Evolutionary conservation across 768 basidiomycete species (phyloP).

Genomic region (Dioszegia hungarica): DNA sequence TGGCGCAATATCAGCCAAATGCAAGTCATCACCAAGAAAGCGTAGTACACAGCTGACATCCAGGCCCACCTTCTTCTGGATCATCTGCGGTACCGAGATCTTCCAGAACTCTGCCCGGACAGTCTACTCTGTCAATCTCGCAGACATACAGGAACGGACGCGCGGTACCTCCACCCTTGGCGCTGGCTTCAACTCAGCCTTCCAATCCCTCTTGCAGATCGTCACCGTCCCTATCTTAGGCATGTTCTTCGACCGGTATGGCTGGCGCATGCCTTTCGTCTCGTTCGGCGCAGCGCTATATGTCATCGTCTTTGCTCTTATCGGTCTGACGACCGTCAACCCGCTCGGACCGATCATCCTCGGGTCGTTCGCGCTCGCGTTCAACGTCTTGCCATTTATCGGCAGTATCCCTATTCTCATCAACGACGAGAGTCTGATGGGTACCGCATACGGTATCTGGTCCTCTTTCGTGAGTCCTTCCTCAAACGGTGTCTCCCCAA

Average conservation of each 20-base stretch:
- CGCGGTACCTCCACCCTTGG: conserved; percentile 38
- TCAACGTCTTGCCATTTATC: conserved; percentile 43
- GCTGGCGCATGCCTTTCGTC: conserved; percentile 41
- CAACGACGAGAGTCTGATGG: conserved; percentile 32
- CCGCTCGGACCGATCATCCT: conserved; percentile 42
- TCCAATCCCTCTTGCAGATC: conserved; percentile 43
- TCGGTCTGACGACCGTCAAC: conserved; percentile 43
- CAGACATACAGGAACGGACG: conserved; percentile 42
- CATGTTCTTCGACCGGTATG: conserved; percentile 42
- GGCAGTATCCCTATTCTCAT: conserved; percentile 41
- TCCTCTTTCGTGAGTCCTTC: conserved; percentile 34
- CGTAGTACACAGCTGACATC: background rate
- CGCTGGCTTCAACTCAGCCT: conserved; percentile 44
- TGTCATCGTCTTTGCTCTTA: conserved; percentile 39
- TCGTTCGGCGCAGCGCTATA: conserved; percentile 39
- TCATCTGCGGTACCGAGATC: conserved; percentile 34
- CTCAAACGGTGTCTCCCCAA: background rate
- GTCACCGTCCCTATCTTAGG: conserved; percentile 42
- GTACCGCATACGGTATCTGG: conserved; percentile 44
- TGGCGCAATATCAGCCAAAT: conserved; percentile 15
- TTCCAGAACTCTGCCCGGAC: conserved; percentile 38
- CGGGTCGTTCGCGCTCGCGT: conserved; percentile 32
- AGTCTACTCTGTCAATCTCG: conserved; percentile 42
- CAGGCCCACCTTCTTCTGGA: conserved; percentile 38
- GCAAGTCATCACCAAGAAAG: background rate